Conservation (phyloP, 257 asterid species). For the Solanum dulcamara region DNA sequence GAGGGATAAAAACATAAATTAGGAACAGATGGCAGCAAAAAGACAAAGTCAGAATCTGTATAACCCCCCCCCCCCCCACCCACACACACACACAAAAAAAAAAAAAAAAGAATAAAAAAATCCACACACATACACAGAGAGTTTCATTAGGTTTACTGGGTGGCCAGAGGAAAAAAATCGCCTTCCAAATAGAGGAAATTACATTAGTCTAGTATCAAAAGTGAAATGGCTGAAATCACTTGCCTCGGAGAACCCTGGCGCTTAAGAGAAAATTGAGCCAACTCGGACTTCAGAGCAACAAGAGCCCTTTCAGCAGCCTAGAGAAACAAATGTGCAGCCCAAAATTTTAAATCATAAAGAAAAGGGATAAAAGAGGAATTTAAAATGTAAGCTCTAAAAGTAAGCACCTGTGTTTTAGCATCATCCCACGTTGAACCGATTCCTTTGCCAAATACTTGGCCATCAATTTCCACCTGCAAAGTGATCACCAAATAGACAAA, state of each 20-base stretch:
- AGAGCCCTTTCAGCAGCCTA: slow-evolving; percentile 98
- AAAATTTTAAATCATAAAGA: neutral
- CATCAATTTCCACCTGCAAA: slow-evolving; percentile 76
- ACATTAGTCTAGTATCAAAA: neutral
- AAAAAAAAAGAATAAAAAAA: no score
- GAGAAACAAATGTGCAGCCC: neutral
- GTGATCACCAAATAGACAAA: slow-evolving; percentile 4
- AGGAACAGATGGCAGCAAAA: neutral
- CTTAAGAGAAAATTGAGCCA: slow-evolving; percentile 47
- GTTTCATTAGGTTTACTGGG: neutral
- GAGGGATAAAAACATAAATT: neutral
- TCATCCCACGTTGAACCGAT: slow-evolving; percentile 81
- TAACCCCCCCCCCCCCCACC: neutral
- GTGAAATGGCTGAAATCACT: slow-evolving; percentile 18
- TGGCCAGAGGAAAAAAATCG: neutral
- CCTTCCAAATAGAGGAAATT: neutral
- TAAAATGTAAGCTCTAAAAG: neutral
- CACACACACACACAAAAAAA: neutral
- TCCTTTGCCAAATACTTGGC: slow-evolving; percentile 82
- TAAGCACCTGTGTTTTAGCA: slow-evolving; percentile 77
- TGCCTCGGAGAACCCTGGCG: slow-evolving; percentile 83
- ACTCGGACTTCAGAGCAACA: slow-evolving; percentile 55
- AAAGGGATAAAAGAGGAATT: neutral
- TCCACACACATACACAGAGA: neutral
- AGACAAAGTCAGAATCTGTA: neutral